Evolutionary conservation across 345 rosid species (phyloP).

Genomic region (Pistacia vera): DNA sequence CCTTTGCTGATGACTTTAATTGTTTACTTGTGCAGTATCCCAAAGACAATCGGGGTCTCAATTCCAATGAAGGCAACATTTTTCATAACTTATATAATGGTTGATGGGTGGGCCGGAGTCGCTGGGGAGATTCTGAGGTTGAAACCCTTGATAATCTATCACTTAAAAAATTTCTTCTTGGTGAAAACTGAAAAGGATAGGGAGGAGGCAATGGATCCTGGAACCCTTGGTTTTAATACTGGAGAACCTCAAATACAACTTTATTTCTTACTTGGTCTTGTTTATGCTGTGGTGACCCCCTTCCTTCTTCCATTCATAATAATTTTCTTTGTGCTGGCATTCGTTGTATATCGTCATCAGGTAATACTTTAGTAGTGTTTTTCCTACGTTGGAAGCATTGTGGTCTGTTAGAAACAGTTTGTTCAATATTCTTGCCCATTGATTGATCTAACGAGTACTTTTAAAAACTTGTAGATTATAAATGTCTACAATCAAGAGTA

Average conservation of each 20-base stretch:
- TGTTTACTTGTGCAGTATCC: constrained; percentile 58
- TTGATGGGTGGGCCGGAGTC: constrained; percentile 98
- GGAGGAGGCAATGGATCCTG: constrained; percentile 98
- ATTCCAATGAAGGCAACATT: constrained; percentile 98
- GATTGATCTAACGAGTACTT: neutral
- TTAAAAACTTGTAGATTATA: constrained; percentile 54
- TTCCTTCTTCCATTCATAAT: constrained; percentile 84
- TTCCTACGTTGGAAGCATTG: no score
- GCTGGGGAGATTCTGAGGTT: constrained; percentile 90
- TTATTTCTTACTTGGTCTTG: constrained; percentile 92
- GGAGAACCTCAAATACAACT: constrained; percentile 97
- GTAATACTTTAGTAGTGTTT: constrained; percentile 28
- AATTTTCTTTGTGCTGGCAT: constrained; percentile 83
- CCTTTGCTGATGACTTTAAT: neutral
- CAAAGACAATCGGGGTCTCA: constrained; percentile 82
- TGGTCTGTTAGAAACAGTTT: no score
- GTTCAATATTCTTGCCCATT: neutral
- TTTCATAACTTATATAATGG: constrained; percentile 95
- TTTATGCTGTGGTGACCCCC: constrained; percentile 88
- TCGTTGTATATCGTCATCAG: constrained; percentile 92
- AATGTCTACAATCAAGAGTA: constrained; percentile 93
- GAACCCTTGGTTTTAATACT: constrained; percentile 83
- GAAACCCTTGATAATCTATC: constrained; percentile 79
- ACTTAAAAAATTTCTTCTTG: constrained; percentile 73
- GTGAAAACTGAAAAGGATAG: constrained; percentile 94